These are phyloP conservation scores for Medicago lupulina DNA, from an alignment of 306 rosid species.

Conservation along the genomic window DNA sequence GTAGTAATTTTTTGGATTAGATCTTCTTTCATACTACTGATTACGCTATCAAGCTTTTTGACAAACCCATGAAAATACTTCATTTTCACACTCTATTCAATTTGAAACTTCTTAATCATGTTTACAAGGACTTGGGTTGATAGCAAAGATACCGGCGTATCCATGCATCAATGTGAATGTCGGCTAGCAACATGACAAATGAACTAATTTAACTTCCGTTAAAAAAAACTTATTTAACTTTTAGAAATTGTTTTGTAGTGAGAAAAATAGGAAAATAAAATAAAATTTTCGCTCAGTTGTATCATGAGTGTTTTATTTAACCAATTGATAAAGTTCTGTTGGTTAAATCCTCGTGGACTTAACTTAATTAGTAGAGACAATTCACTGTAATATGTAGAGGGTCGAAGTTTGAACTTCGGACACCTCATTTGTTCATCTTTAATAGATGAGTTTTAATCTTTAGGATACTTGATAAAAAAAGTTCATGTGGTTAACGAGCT, in stretches of 20 bases:
- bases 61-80: constrained; percentile 2
- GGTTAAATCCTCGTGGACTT: no score
- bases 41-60: neutral
- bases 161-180: constrained; percentile 48
- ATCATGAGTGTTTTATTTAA: no score
- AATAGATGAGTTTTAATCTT: no score
- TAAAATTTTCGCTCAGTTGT: no score
- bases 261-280: neutral
- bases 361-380: no score
- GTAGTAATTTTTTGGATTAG: constrained; percentile 5
- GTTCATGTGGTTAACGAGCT: no score
- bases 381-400: no score
- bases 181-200: constrained; percentile 49
- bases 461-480: no score
- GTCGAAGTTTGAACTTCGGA: no score
- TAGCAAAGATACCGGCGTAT: constrained; percentile 25
- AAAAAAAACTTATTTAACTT: no score
- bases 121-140: constrained; percentile 1
- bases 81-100: neutral
- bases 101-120: constrained; percentile 34
- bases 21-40: neutral
- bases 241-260: neutral
- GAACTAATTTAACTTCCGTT: neutral
- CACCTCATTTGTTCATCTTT: no score
- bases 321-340: no score